Conservation (phyloP, 768 basidiomycete genomes). For the Mycena indigotica region DNA sequence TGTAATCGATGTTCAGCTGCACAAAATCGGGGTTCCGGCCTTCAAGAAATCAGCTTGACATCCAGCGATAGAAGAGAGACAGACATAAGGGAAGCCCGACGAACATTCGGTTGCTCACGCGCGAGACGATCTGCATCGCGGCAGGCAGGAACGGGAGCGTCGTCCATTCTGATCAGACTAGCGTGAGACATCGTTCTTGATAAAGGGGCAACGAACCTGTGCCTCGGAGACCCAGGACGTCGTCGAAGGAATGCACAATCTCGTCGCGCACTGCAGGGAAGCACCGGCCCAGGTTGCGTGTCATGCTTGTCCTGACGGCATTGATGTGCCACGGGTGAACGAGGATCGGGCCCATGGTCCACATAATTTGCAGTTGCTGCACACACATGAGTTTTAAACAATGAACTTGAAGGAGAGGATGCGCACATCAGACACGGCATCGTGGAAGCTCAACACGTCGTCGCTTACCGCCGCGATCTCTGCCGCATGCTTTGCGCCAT, state of each 20-base stretch:
- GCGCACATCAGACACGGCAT: slow-evolving; percentile 2
- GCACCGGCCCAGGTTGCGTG: slow-evolving; percentile 4
- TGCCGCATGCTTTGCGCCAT: background rate
- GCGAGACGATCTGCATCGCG: slow-evolving; percentile 38
- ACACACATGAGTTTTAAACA: background rate
- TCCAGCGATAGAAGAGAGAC: slow-evolving; percentile 29
- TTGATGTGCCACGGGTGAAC: slow-evolving; percentile 1
- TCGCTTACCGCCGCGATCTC: slow-evolving; percentile 7
- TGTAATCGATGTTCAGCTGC: slow-evolving; percentile 25
- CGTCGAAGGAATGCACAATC: slow-evolving; percentile 8
- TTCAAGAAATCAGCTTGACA: slow-evolving; percentile 34
- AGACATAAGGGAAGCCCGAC: slow-evolving; percentile 53
- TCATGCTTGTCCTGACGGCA: slow-evolving; percentile 4
- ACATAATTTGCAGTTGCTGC: background rate
- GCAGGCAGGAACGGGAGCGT: slow-evolving; percentile 28
- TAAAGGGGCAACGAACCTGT: background rate
- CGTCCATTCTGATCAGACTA: slow-evolving; percentile 41
- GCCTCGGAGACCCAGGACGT: background rate
- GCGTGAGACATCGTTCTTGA: background rate
- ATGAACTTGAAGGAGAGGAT: background rate
- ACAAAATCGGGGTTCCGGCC: slow-evolving; percentile 34
- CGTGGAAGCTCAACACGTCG: background rate
- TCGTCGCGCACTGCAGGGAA: slow-evolving; percentile 15
- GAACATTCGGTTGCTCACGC: slow-evolving; percentile 47
- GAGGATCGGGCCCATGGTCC: slow-evolving; percentile 4